Conservation (phyloP, 768 basidiomycete genomes). For the Multifurca ochricompacta region DNA sequence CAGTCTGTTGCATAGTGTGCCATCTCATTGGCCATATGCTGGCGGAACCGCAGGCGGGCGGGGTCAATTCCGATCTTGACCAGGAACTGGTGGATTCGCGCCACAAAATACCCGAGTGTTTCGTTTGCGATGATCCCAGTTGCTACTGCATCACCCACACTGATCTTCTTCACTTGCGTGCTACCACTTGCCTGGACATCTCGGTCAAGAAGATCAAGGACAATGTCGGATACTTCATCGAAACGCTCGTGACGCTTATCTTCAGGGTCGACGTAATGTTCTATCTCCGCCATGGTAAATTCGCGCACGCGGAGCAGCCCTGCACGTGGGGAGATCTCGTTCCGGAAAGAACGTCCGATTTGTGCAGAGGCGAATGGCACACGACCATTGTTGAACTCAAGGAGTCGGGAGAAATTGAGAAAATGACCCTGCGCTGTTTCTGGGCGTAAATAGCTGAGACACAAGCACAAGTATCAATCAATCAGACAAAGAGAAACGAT, state of each 20-base stretch:
- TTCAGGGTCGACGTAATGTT: constrained; percentile 94
- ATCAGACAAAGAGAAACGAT: background rate
- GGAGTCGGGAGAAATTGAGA: constrained; percentile 92
- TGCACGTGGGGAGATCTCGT: constrained; percentile 96
- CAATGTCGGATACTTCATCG: constrained; percentile 66
- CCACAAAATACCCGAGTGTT: constrained; percentile 96
- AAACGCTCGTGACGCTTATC: constrained; percentile 88
- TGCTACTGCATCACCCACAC: constrained; percentile 83
- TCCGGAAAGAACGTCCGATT: constrained; percentile 92
- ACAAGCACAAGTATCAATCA: background rate
- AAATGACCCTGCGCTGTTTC: constrained; percentile 99
- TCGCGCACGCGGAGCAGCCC: constrained; percentile 96
- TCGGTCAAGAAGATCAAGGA: constrained; percentile 71
- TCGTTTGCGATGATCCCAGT: constrained; percentile 88
- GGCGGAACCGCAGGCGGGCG: constrained; percentile 79
- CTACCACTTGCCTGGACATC: constrained; percentile 73
- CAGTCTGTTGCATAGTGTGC: constrained; percentile 99
- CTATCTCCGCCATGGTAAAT: constrained; percentile 99
- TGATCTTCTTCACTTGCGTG: constrained; percentile 55
- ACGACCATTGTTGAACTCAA: constrained; percentile 97
- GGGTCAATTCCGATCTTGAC: constrained; percentile 87
- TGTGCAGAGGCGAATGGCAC: constrained; percentile 97
- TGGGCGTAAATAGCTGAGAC: constrained; percentile 78
- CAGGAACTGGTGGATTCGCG: constrained; percentile 84
- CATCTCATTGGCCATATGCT: constrained; percentile 99